Evolutionary conservation across 2,329 filamentous ascomycete genomes (phyloP).

Genomic region (Westerdykella sp.): DNA sequence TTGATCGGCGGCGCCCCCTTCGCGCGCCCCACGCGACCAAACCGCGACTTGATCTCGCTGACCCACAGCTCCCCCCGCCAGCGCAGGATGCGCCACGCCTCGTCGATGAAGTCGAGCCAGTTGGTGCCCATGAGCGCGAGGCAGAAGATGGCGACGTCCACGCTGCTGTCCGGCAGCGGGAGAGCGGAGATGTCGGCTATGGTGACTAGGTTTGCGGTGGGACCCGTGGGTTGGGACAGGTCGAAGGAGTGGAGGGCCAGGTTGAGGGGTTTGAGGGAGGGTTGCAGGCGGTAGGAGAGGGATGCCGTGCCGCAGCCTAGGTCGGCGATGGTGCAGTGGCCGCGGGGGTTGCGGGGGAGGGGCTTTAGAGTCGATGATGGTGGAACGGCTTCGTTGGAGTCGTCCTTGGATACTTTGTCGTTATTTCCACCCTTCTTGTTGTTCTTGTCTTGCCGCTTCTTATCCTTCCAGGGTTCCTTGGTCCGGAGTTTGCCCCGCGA

Average conservation of each 20-base stretch:
- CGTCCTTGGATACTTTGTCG: not conserved
- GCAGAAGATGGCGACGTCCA: conserved; percentile 90
- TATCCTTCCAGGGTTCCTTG: conserved; percentile 35
- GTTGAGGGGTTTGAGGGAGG: conserved; percentile 59
- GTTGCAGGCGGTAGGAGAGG: conserved; percentile 63
- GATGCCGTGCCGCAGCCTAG: conserved; percentile 89
- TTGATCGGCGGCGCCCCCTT: conserved; percentile 48
- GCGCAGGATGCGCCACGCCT: conserved; percentile 84
- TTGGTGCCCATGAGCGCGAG: conserved; percentile 98
- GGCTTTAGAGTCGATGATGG: conserved; percentile 35
- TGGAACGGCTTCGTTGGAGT: conserved; percentile 7
- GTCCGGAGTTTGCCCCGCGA: conserved; percentile 54
- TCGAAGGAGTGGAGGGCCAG: conserved; percentile 80
- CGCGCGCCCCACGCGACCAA: conserved; percentile 55
- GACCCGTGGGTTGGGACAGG: conserved; percentile 67
- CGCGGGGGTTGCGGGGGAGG: conserved; percentile 62
- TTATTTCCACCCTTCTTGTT: conserved; percentile 13
- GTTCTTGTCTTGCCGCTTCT: conserved; percentile 34
- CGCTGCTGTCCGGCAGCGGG: conserved; percentile 65
- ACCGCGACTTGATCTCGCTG: conserved; percentile 92
- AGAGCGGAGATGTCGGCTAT: conserved; percentile 83
- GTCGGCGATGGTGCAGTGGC: conserved; percentile 75
- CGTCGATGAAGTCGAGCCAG: conserved; percentile 94
- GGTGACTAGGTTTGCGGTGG: conserved; percentile 70
- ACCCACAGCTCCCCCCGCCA: conserved; percentile 97